phyloP scores from a whole-genome alignment of 1,284 basidiomycete species.

The Termitomyces sp. region DNA sequence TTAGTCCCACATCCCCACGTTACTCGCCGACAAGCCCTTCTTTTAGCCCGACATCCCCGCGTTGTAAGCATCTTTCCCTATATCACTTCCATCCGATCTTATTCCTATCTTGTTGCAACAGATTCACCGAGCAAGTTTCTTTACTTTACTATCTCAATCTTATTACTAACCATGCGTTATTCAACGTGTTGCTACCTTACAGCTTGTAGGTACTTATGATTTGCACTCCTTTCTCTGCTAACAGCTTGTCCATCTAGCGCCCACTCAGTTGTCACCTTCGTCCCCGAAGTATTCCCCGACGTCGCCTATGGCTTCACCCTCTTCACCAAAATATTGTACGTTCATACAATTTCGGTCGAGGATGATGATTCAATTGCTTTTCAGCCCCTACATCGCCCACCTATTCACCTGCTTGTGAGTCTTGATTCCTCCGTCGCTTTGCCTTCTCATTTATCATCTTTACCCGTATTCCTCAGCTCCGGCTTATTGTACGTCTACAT shows the following conservation, averaged over 20 bases:
- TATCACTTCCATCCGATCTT: constrained; percentile 11
- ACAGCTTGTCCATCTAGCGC: constrained; percentile 36
- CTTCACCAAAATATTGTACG: constrained; percentile 86
- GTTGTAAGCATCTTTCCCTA: constrained; percentile 49
- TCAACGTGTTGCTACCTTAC: constrained; percentile 20
- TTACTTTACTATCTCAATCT: constrained; percentile 12
- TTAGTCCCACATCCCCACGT: constrained; percentile 80
- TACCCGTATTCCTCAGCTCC: constrained; percentile 37
- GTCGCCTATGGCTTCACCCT: constrained; percentile 73
- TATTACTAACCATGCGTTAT: constrained; percentile 18
- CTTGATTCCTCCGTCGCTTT: neutral
- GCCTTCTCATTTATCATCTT: constrained; percentile 19
- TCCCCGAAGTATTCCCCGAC: constrained; percentile 85
- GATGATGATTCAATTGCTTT: constrained; percentile 10
- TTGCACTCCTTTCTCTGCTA: neutral
- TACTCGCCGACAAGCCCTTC: constrained; percentile 85
- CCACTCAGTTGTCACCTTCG: constrained; percentile 75
- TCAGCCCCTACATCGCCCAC: constrained; percentile 77
- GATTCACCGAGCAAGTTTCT: constrained; percentile 72
- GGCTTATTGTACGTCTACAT: constrained; percentile 60
- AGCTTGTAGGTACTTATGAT: constrained; percentile 30
- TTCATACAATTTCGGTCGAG: constrained; percentile 11
- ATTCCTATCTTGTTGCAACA: constrained; percentile 31
- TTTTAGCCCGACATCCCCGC: constrained; percentile 81
- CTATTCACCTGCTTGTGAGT: constrained; percentile 79